These are phyloP conservation scores for Macadamia integrifolia DNA, from an alignment of 164 flowering plant species.

Conservation along the genomic window DNA sequence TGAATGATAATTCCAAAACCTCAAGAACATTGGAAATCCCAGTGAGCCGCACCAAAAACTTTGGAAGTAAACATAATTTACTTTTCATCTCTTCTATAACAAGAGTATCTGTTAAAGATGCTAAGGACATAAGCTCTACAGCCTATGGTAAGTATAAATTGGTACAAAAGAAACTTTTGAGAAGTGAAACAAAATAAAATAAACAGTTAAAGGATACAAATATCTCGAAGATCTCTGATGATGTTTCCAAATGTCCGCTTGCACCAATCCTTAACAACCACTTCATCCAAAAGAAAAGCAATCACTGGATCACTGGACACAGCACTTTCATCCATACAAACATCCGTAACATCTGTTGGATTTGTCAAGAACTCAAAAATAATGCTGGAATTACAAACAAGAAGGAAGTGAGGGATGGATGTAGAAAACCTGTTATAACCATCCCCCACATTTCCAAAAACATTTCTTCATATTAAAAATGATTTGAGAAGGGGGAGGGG, in stretches of 20 bases:
- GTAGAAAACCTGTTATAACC: background rate
- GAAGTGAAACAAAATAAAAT: background rate
- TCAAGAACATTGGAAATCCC: slow-evolving; percentile 75
- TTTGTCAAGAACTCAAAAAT: slow-evolving; percentile 34
- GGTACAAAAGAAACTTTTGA: slow-evolving; percentile 1
- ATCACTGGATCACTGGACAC: slow-evolving; percentile 94
- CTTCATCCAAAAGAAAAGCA: slow-evolving; percentile 95
- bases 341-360: slow-evolving; percentile 85
- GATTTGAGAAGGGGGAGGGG: too few relatives aligned
- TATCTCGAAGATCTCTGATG: slow-evolving; percentile 45
- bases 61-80: slow-evolving; percentile 41
- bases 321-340: slow-evolving; percentile 98
- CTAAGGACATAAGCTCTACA: slow-evolving; percentile 23
- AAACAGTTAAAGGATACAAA: slow-evolving; percentile 61
- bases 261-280: slow-evolving; percentile 98
- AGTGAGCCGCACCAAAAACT: slow-evolving; percentile 43
- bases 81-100: slow-evolving; percentile 46
- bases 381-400: slow-evolving; percentile 7
- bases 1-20: slow-evolving; percentile 74
- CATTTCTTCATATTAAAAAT: background rate
- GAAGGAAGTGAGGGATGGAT: background rate
- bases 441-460: background rate
- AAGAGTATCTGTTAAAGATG: slow-evolving; percentile 47
- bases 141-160: background rate
- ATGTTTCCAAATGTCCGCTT: slow-evolving; percentile 52